phyloP scores from a whole-genome alignment of 108 stramenopile genomes.

The Phaeodactylum tricornutum region DNA sequence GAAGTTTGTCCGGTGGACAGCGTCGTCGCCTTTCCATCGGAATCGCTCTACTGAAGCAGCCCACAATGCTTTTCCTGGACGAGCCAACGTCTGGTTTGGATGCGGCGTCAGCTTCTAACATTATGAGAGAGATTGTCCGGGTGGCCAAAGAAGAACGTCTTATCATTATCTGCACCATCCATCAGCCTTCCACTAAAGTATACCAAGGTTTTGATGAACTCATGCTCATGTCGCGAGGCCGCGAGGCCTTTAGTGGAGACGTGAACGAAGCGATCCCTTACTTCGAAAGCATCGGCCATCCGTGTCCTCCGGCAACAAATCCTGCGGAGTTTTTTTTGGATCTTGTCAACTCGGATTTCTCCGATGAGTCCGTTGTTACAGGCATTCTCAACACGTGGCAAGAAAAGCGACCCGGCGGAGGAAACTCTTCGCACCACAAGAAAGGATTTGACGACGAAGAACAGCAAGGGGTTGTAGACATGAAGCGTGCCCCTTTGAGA shows the following conservation, averaged over 20 bases:
- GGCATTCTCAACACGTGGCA: slow-evolving; percentile 9
- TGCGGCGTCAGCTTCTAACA: slow-evolving; percentile 15
- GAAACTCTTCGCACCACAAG: neutral
- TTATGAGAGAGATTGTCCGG: slow-evolving; percentile 13
- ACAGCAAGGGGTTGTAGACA: slow-evolving; percentile 6
- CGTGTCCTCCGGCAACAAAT: slow-evolving; percentile 20
- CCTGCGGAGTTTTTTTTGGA: slow-evolving; percentile 32
- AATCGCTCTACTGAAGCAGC: slow-evolving; percentile 83
- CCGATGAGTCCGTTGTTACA: slow-evolving; percentile 2
- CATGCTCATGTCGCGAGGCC: slow-evolving; percentile 39
- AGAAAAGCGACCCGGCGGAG: neutral
- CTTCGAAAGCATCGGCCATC: slow-evolving; percentile 16
- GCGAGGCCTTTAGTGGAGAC: slow-evolving; percentile 8
- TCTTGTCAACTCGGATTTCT: slow-evolving; percentile 28
- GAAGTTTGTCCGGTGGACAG: slow-evolving; percentile 18
- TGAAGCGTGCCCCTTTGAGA: neutral
- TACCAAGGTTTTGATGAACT: slow-evolving; percentile 37
- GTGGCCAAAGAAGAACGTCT: slow-evolving; percentile 33
- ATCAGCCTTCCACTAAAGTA: slow-evolving; percentile 50
- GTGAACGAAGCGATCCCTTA: slow-evolving; percentile 8
- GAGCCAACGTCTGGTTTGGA: slow-evolving; percentile 74
- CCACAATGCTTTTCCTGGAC: slow-evolving; percentile 82
- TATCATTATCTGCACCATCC: slow-evolving; percentile 41
- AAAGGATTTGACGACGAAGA: slow-evolving; percentile 7
- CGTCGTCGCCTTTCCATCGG: slow-evolving; percentile 29